Conservation (phyloP, 1,284 basidiomycete species). For the Meripilus lineatus region DNA sequence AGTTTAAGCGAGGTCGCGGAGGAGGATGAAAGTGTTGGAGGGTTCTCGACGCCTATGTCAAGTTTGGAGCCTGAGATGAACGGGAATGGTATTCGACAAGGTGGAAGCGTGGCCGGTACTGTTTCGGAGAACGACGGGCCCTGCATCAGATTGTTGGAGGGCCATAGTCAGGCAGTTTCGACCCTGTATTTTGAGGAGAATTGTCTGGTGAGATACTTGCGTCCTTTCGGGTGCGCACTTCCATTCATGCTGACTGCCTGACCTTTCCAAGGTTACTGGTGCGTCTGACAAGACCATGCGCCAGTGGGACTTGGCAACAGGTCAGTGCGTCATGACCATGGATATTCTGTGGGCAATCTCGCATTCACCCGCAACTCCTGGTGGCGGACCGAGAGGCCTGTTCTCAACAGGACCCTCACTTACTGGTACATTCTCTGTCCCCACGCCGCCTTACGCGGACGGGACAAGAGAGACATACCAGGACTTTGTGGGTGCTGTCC, state of each 20-base stretch:
- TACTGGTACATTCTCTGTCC: constrained; percentile 70
- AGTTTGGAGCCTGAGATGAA: constrained; percentile 26
- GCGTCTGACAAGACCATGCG: constrained; percentile 98
- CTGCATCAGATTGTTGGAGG: constrained; percentile 79
- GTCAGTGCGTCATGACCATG: constrained; percentile 99
- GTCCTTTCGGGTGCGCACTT: neutral
- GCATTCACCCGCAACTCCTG: constrained; percentile 64
- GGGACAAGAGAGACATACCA: constrained; percentile 94
- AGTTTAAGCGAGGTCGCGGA: constrained; percentile 59
- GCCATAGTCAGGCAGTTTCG: constrained; percentile 91
- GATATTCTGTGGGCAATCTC: constrained; percentile 99
- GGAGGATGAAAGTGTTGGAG: constrained; percentile 44
- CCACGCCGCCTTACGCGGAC: constrained; percentile 85
- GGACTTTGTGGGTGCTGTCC: constrained; percentile 96
- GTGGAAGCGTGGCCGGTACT: constrained; percentile 20
- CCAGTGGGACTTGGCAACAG: constrained; percentile 96
- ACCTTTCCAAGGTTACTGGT: constrained; percentile 85
- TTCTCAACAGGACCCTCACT: constrained; percentile 55
- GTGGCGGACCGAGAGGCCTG: constrained; percentile 37
- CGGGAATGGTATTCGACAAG: constrained; percentile 24
- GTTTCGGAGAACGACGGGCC: constrained; percentile 32
- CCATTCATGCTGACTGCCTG: neutral
- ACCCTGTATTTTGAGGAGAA: constrained; percentile 94
- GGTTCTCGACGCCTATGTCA: constrained; percentile 10
- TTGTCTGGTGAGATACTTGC: constrained; percentile 62